These are phyloP conservation scores for Globisporangium okanoganense DNA, from an alignment of 352 stramenopile species.

Conservation along the genomic window DNA sequence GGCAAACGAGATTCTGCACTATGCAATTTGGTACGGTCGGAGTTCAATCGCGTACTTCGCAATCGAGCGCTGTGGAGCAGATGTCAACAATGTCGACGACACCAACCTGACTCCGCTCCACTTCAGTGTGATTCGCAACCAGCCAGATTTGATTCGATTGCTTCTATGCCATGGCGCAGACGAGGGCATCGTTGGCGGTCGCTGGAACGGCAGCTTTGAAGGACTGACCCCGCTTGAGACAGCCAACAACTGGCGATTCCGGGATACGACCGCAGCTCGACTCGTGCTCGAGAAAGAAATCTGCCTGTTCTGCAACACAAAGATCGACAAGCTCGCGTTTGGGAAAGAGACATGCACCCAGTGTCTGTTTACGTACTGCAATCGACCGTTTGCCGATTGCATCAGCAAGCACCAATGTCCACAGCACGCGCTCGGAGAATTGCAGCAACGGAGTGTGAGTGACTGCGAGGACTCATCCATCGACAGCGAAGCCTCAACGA, in stretches of 20 bases:
- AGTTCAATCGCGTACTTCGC: conserved; percentile 56
- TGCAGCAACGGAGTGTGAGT: background rate
- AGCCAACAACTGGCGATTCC: conserved; percentile 53
- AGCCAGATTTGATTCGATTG: conserved; percentile 69
- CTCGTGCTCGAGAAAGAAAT: conserved; percentile 69
- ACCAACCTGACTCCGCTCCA: conserved; percentile 67
- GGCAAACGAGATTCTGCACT: conserved; percentile 79
- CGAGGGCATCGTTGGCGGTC: conserved; percentile 22
- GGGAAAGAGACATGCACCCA: conserved; percentile 43
- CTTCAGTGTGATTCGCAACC: conserved; percentile 73
- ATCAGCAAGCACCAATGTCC: conserved; percentile 69
- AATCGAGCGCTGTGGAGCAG: conserved; percentile 52
- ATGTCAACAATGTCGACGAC: conserved; percentile 75
- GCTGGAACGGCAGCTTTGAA: conserved; percentile 26
- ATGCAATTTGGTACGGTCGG: conserved; percentile 66
- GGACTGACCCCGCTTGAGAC: conserved; percentile 57
- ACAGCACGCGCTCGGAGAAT: conserved; percentile 12
- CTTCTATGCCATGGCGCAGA: conserved; percentile 55
- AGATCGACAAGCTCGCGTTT: conserved; percentile 59
- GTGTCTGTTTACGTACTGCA: conserved; percentile 60
- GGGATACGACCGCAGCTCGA: conserved; percentile 58
- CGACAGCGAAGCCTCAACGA: background rate
- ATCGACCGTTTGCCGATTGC: conserved; percentile 36
- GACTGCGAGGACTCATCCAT: conserved; percentile 6
- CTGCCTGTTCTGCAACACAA: conserved; percentile 77